Conservation (phyloP, 83 land plant species). For the Picea abies region DNA sequence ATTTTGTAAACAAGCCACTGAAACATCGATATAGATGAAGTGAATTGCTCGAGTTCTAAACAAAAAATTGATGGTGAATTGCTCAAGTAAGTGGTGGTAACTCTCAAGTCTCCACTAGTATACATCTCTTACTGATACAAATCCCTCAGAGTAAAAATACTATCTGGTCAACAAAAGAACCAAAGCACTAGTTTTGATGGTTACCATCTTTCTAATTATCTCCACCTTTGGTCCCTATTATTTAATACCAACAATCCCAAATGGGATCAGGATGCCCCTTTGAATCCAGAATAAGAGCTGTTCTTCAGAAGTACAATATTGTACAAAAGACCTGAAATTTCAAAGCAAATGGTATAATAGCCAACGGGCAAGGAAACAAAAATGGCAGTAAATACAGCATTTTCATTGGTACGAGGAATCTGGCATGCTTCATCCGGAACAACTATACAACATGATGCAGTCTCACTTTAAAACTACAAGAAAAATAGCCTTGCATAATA, state of each 20-base stretch:
- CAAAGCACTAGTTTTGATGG: neutral
- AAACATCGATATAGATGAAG: no score
- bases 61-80: no score
- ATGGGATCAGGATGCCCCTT: neutral
- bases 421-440: neutral
- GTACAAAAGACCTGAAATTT: neutral
- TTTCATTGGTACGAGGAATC: neutral
- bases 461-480: neutral
- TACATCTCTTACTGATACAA: neutral
- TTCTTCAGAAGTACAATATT: neutral
- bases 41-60: no score
- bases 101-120: neutral
- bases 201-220: neutral
- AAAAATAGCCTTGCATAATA: neutral
- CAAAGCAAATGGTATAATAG: neutral
- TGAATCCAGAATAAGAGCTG: neutral
- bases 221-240: neutral
- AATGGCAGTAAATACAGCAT: slow-evolving; percentile 2
- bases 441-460: slow-evolving; percentile 8
- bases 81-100: no score
- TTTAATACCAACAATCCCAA: neutral
- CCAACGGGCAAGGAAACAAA: neutral
- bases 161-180: neutral
- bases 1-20: no score
- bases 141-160: neutral